Evolutionary conservation across 225 moss, liverwort and hornwort genomes (phyloP), one percentile per base, ranked within the genome.

Genomic region (Antitrichia curtipendula): DNA sequence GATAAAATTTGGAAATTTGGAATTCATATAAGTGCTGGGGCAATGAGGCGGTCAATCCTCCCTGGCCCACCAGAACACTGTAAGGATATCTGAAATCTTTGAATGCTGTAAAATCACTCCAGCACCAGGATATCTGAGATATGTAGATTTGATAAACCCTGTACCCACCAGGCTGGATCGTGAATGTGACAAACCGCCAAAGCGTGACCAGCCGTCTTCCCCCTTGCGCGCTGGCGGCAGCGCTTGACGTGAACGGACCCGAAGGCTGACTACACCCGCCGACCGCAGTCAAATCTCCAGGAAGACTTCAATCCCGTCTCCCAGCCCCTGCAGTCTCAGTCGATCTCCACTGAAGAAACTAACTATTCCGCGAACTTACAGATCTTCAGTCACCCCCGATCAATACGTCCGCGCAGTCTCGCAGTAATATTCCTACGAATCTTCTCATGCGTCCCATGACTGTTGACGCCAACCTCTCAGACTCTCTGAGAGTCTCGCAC

Each of bases 91-190:
- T 45, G 17, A 29, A 45, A 47, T 72, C 29, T 45, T 10, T 0
- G 2, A 45, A 47, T 1, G 0, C 7, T 73, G 47, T 18, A 45
- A 18, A 29, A 77, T 16, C 49, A 56, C 16, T 54, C 15, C 3
- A 23, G 0, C 1, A 2, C 0, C 0, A 4, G 7, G 10, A 38
- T n/a, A 15, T 77, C 6, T 27, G 11, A 38, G 56, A 0, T 0
- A 1, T 18, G 0, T 40, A 38, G 56, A 25, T 54, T 56, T 56
- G 4, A 24, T 16, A 38, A 56, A 56, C 16, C n/a, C 9, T 23
- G 8, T 8, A 7, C 8, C 50, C 7, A 20, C 12, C 32, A 19
- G 11, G 31, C 20, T 18, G 5, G 9, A 23, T 36, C 36, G 36
- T 53, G 75, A 22, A 36, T 21, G 52, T 52, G 75, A 20, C 54